Conservation (phyloP, 139 green algal species). For the Limnomonas spitsbergensis region DNA sequence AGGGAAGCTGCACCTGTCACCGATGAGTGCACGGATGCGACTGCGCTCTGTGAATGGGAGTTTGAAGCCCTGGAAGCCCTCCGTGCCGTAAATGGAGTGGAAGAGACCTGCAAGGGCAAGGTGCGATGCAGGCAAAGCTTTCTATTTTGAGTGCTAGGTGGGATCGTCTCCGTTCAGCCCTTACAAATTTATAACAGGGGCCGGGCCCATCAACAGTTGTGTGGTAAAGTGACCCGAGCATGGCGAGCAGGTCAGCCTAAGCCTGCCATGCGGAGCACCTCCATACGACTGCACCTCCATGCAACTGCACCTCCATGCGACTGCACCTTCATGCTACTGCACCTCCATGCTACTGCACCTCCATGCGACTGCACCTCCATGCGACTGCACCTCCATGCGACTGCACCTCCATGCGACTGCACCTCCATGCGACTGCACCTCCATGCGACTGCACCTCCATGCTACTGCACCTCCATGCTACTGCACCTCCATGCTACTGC, state of each 20-base stretch:
- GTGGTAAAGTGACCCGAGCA: neutral
- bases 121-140: neutral
- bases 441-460: too few relatives aligned
- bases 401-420: too few relatives aligned
- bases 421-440: too few relatives aligned
- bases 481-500: too few relatives aligned
- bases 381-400: too few relatives aligned
- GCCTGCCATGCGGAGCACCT: neutral
- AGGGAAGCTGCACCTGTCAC: neutral
- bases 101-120: neutral
- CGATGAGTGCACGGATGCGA: neutral
- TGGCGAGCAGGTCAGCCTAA: neutral
- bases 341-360: too few relatives aligned
- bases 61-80: constrained; percentile 9
- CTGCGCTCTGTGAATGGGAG: neutral
- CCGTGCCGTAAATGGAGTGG: constrained; percentile 12
- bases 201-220: neutral
- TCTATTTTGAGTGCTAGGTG: too few relatives aligned
- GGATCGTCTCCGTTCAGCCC: neutral
- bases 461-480: too few relatives aligned
- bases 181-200: neutral
- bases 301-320: too few relatives aligned
- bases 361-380: too few relatives aligned
- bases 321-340: too few relatives aligned
- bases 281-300: neutral